Evolutionary conservation across 75 land plant species (phyloP).

Genomic region (Isoetes taiwanensis): DNA sequence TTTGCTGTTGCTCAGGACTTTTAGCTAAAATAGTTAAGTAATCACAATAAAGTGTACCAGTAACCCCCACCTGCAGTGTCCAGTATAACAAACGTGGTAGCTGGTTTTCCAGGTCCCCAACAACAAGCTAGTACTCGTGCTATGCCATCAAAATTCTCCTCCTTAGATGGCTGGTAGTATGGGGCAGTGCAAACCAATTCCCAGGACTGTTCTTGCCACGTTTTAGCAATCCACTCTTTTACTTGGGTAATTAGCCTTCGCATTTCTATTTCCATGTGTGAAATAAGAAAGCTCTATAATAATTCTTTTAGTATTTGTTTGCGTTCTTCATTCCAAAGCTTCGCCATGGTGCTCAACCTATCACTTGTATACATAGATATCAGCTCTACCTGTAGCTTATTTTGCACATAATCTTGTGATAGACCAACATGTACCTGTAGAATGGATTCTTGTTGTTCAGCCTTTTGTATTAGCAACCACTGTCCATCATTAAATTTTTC

Average conservation of each 20-base stretch:
- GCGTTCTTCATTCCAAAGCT: slow-evolving; percentile 5
- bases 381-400: neutral
- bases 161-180: neutral
- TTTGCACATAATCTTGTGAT: neutral
- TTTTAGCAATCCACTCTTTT: neutral
- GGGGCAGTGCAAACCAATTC: neutral
- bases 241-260: neutral
- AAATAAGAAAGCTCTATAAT: neutral
- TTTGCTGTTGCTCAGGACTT: slow-evolving; percentile 1
- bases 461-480: slow-evolving; percentile 5
- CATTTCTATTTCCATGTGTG: neutral
- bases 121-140: slow-evolving; percentile 1
- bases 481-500: neutral
- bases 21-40: neutral
- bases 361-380: neutral
- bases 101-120: slow-evolving; percentile 6
- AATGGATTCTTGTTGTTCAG: neutral
- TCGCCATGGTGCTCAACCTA: neutral
- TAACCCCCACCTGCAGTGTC: neutral
- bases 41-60: neutral
- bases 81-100: slow-evolving; percentile 5
- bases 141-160: neutral
- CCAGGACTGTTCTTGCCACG: neutral
- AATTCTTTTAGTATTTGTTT: neutral
- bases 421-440: neutral